Conservation (phyloP, 2,329 filamentous ascomycete genomes). For the Beauveria asiatica region DNA sequence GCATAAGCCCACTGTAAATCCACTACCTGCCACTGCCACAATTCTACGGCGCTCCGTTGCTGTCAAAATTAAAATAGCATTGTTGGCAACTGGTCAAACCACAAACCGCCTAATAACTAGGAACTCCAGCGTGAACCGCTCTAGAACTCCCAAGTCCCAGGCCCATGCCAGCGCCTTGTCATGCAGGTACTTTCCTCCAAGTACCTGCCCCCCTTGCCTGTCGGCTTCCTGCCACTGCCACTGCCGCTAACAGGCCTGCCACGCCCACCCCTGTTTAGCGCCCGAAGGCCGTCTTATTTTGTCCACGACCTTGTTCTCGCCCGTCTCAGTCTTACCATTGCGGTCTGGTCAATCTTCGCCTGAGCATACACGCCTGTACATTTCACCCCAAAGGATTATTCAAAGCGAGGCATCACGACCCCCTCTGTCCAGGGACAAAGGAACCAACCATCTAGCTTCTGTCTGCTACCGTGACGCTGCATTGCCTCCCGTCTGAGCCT, state of each 20-base stretch:
- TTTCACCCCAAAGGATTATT: background rate
- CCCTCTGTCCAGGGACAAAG: background rate
- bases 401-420: background rate
- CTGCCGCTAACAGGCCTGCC: background rate
- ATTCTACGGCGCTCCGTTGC: background rate
- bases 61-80: background rate
- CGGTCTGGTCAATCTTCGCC: slow-evolving; percentile 6
- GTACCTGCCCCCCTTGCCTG: background rate
- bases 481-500: background rate
- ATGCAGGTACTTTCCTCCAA: background rate
- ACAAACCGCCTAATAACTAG: no score
- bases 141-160: no score
- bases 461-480: background rate
- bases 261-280: slow-evolving; percentile 3
- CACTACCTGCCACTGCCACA: slow-evolving; percentile 1
- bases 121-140: no score
- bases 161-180: no score
- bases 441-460: background rate
- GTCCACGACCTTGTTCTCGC: background rate
- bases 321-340: background rate
- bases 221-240: background rate
- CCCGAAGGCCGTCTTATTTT: background rate
- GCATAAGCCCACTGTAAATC: background rate
- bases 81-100: background rate
- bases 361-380: background rate